Evolutionary conservation across 1,284 basidiomycete species (phyloP), one percentile per base, ranked within the genome.

Genomic region (Boletus hoseneyae): DNA sequence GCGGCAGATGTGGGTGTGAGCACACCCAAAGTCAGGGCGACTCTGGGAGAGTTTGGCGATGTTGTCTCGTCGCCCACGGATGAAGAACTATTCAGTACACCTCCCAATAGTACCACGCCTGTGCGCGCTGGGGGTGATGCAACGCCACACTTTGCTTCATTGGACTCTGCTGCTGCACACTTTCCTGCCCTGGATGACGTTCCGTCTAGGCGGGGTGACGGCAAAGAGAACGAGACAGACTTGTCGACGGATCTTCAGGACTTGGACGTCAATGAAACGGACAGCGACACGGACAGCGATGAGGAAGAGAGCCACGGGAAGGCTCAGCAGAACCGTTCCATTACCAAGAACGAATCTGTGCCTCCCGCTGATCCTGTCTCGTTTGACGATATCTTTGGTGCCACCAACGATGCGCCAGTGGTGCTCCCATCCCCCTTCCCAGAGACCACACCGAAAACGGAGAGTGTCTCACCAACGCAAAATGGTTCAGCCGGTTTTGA

Each of bases 191-290:
- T 81, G 45, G 76, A 78, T 36, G 71, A 72, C 16, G 50, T 72
- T 34, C 55, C 47, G 42, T 62, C 50, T 30, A 12, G 46, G 42
- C 25, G 23, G 23, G 23, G 5, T 25, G 23, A 56, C 12, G 57
- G 57, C 1, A 65, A 64, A 23, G 73, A 74, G 45, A 78, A 62
- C 15, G 73, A 75, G 47, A 83, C 82, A 1, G 79, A 85, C 57
- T 63, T 87, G 15, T 68, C 64, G 21, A 60, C 77, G 8, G 69
- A 74, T 29, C 68, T 87, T n/a, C 78, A 80, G 51, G 86, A 91
- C 50, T 60, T 87, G 45, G 87, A 86, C 15, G 66, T 75, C 10
- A 72, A 83, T 4, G 87, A 87, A 35, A 78, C 80, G 1, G 87
- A 88, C 25, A 66, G 60, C 18, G 61, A 62, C 9, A 27, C 36